phyloP scores from a whole-genome alignment of 768 basidiomycete species.

The Chlorophyllum brunneum region DNA sequence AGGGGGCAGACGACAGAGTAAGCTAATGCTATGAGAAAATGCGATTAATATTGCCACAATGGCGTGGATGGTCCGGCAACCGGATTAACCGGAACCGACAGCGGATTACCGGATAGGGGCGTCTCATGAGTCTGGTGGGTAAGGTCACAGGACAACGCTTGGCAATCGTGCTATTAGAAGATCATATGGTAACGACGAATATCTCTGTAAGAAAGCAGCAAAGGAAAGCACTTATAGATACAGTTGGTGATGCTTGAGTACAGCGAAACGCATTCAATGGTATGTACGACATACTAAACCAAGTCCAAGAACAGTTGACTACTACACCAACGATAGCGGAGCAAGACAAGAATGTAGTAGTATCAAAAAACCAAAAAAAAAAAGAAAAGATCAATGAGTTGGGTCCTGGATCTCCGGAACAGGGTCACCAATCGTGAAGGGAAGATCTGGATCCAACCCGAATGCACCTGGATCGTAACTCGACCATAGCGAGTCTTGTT shows the following conservation, averaged over 20 bases:
- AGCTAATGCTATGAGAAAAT: background rate
- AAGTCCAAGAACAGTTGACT: constrained; percentile 3
- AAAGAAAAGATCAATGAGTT: constrained; percentile 20
- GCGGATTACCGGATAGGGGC: background rate
- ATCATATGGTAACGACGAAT: background rate
- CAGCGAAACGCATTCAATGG: background rate
- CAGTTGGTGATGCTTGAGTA: constrained; percentile 1
- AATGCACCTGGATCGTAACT: constrained; percentile 73
- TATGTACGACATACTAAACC: constrained; percentile 5
- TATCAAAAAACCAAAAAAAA: constrained; percentile 7
- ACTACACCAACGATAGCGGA: constrained; percentile 1
- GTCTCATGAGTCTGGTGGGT: background rate
- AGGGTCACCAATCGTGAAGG: constrained; percentile 56
- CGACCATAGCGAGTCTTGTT: constrained; percentile 52
- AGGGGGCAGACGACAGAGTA: background rate
- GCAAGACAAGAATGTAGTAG: constrained; percentile 10
- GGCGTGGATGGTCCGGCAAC: background rate
- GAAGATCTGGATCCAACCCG: constrained; percentile 72
- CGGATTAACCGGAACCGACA: background rate
- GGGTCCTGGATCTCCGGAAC: constrained; percentile 33
- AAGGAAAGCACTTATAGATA: constrained; percentile 4
- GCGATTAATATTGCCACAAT: background rate
- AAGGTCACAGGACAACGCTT: background rate
- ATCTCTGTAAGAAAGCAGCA: background rate
- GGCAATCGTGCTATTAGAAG: too few species aligned